phyloP scores from a whole-genome alignment of 2,329 filamentous ascomycete genomes.

The Epichloe sibirici region DNA sequence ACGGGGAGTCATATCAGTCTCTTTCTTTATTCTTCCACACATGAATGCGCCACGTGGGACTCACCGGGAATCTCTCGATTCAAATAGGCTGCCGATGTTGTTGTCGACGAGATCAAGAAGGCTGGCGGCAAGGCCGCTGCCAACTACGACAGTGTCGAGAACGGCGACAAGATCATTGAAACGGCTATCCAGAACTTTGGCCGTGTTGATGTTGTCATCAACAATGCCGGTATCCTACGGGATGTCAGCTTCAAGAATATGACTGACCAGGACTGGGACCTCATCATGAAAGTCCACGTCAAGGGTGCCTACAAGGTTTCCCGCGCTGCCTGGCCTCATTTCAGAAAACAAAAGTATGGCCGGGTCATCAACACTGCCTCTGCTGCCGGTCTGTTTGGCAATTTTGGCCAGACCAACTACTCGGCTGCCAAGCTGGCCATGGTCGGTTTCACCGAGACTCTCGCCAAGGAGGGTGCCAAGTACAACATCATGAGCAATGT shows the following conservation, averaged over 20 bases:
- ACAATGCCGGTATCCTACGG: slow-evolving; percentile 92
- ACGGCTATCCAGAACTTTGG: slow-evolving; percentile 71
- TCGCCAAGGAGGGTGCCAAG: slow-evolving; percentile 93
- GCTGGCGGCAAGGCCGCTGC: slow-evolving; percentile 91
- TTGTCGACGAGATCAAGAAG: slow-evolving; percentile 72
- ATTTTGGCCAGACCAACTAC: slow-evolving; percentile 93
- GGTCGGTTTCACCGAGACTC: slow-evolving; percentile 94
- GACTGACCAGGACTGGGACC: slow-evolving; percentile 92
- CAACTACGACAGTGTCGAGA: slow-evolving; percentile 92
- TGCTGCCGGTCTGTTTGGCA: slow-evolving; percentile 90
- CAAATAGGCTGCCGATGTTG: slow-evolving; percentile 62
- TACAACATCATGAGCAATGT: slow-evolving; percentile 96
- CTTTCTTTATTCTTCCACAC: neutral
- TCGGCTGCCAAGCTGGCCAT: slow-evolving; percentile 91
- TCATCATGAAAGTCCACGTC: slow-evolving; percentile 86
- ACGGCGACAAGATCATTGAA: slow-evolving; percentile 89
- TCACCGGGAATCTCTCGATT: neutral
- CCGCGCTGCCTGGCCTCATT: slow-evolving; percentile 89
- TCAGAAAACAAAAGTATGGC: slow-evolving; percentile 97
- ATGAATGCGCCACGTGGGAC: neutral
- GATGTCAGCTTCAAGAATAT: slow-evolving; percentile 99
- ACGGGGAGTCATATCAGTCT: neutral
- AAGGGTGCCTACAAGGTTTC: slow-evolving; percentile 92
- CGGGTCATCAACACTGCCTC: slow-evolving; percentile 94
- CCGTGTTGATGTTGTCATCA: slow-evolving; percentile 88